Evolutionary conservation across 306 rosid genomes (phyloP).

Genomic region (Dicorynia guianensis): DNA sequence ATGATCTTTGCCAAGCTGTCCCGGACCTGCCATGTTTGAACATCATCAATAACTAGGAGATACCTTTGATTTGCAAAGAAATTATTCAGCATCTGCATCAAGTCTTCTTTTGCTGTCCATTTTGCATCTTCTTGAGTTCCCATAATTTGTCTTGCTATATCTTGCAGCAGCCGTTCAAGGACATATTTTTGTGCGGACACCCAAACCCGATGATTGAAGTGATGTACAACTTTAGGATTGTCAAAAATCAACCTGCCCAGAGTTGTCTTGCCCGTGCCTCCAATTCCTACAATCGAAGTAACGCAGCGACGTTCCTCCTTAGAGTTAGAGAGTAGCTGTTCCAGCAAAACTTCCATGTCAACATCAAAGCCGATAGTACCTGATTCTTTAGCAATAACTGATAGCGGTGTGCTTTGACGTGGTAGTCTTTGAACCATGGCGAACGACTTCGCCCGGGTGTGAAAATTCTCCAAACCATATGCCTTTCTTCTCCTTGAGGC

Average conservation of each 20-base stretch:
- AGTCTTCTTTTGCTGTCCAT: background rate
- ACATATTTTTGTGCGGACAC: background rate
- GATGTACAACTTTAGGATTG: background rate
- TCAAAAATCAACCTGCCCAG: conserved; percentile 39
- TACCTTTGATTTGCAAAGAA: background rate
- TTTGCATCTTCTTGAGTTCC: background rate
- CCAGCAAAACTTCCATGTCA: conserved; percentile 22
- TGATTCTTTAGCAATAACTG: background rate
- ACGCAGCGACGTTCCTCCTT: background rate
- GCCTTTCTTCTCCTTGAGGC: conserved; percentile 17
- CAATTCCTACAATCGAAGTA: conserved; percentile 44
- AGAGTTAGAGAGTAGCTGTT: conserved; percentile 4
- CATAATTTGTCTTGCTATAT: conserved; percentile 6
- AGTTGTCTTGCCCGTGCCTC: conserved; percentile 54
- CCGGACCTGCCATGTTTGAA: conserved; percentile 21
- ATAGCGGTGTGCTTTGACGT: background rate
- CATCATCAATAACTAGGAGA: conserved; percentile 42
- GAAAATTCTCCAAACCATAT: background rate
- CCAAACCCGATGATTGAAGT: conserved; percentile 37
- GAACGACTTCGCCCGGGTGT: background rate
- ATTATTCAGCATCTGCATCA: background rate
- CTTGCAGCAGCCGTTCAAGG: background rate
- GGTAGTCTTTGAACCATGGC: background rate
- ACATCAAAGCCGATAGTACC: conserved; percentile 37
- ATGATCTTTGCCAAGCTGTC: conserved; percentile 20